Percentiles rank a stretch among this genome's conserved stretches.
Conservation (phyloP, 78 protist genomes). For the Polysphondylium violaceum region DNA sequence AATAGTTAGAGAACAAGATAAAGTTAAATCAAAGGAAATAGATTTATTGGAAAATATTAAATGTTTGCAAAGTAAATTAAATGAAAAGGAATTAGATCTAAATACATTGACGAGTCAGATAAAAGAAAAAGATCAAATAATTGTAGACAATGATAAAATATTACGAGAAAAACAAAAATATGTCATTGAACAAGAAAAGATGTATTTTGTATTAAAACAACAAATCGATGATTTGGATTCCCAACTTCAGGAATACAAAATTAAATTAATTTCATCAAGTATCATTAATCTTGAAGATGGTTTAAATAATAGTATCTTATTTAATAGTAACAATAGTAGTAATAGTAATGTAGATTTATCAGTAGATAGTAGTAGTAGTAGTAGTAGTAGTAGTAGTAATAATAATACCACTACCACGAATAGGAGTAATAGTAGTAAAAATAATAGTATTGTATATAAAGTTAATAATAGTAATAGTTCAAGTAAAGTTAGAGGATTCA, state of each 20-base stretch:
- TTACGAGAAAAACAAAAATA: constrained; percentile 30
- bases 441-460: background rate
- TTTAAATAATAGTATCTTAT: background rate
- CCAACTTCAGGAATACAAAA: constrained; percentile 12
- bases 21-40: background rate
- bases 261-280: background rate
- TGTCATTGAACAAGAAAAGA: constrained; percentile 51
- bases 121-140: constrained; percentile 29
- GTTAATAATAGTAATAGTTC: background rate
- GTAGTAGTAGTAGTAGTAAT: constrained; percentile 3
- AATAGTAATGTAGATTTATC: background rate
- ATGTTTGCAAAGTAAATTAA: background rate
- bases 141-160: background rate
- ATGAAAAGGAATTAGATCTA: background rate
- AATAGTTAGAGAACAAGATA: background rate
- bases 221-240: constrained; percentile 53
- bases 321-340: background rate
- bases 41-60: background rate
- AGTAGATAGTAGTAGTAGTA: background rate
- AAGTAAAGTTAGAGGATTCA: background rate
- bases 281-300: background rate
- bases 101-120: background rate
- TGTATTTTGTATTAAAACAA: constrained; percentile 11
- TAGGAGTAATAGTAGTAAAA: background rate
- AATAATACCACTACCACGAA: background rate